Conservation (phyloP, 306 rosid species). For the Ceratonia siliqua region DNA sequence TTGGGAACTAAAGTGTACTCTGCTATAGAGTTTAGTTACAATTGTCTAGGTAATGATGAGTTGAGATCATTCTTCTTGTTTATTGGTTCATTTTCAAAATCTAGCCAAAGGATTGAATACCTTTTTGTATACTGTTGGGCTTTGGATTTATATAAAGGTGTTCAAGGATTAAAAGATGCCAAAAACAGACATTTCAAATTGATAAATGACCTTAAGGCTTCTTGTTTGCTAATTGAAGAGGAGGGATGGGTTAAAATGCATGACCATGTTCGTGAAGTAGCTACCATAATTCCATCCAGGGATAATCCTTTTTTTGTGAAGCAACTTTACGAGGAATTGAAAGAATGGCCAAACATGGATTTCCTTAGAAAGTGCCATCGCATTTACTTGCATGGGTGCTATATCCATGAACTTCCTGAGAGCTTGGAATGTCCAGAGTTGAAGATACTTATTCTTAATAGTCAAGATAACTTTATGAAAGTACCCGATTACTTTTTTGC, state of each 20-base stretch:
- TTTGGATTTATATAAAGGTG: not conserved
- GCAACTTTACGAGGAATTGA: no score
- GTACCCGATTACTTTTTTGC: not conserved
- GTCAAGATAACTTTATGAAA: not conserved
- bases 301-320: not conserved
- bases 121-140: not conserved
- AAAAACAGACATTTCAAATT: not conserved
- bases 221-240: slow-evolving; percentile 6
- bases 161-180: not conserved
- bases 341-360: not conserved
- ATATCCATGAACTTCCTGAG: not conserved
- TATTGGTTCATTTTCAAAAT: not conserved
- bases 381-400: not conserved
- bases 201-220: not conserved
- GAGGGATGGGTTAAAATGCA: not conserved
- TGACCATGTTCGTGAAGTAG: not conserved
- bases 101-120: not conserved
- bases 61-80: not conserved
- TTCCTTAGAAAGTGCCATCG: not conserved
- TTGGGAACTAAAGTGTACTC: not conserved
- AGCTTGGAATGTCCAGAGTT: not conserved
- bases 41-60: not conserved
- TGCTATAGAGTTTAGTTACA: slow-evolving; percentile 13
- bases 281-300: not conserved
- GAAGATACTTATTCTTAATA: not conserved